Conservation (phyloP, 305 asterid species). For the Rubia peregrina region DNA sequence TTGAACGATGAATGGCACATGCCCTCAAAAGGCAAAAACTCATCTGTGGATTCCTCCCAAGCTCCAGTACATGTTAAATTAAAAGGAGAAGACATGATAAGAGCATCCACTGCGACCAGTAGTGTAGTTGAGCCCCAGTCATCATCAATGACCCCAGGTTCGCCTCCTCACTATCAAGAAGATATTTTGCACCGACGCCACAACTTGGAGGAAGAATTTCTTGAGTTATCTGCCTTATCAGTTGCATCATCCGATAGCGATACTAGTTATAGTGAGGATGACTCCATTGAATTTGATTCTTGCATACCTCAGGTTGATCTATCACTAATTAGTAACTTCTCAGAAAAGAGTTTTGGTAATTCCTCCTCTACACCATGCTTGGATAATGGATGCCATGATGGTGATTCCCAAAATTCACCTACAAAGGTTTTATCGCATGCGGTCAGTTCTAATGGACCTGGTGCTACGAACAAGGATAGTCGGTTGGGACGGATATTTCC, state of each 20-base stretch:
- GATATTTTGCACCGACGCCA: constrained; percentile 86
- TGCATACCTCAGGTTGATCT: constrained; percentile 31
- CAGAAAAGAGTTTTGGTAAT: constrained; percentile 26
- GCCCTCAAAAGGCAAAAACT: constrained; percentile 27
- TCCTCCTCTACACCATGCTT: constrained; percentile 21
- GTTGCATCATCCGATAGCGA: constrained; percentile 77
- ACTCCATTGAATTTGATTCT: constrained; percentile 37
- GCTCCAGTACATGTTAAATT: constrained; percentile 27
- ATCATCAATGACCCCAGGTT: constrained; percentile 50
- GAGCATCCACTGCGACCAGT: constrained; percentile 34
- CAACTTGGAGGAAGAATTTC: constrained; percentile 78
- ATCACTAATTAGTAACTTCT: constrained; percentile 28
- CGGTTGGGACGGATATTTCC: constrained; percentile 39
- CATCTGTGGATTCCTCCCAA: constrained; percentile 25
- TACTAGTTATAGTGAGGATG: constrained; percentile 73
- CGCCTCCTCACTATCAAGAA: constrained; percentile 94
- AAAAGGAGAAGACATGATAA: constrained; percentile 27
- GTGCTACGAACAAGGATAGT: constrained; percentile 31
- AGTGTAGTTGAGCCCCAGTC: constrained; percentile 38
- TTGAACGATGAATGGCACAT: constrained; percentile 30
- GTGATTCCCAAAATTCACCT: constrained; percentile 16
- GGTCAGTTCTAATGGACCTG: constrained; percentile 27
- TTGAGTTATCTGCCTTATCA: constrained; percentile 65
- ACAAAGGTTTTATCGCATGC: constrained; percentile 34
- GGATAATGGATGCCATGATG: constrained; percentile 25